Evolutionary conservation across 2,329 filamentous ascomycete species (phyloP).

Genomic region (Elsinoe arachidis): DNA sequence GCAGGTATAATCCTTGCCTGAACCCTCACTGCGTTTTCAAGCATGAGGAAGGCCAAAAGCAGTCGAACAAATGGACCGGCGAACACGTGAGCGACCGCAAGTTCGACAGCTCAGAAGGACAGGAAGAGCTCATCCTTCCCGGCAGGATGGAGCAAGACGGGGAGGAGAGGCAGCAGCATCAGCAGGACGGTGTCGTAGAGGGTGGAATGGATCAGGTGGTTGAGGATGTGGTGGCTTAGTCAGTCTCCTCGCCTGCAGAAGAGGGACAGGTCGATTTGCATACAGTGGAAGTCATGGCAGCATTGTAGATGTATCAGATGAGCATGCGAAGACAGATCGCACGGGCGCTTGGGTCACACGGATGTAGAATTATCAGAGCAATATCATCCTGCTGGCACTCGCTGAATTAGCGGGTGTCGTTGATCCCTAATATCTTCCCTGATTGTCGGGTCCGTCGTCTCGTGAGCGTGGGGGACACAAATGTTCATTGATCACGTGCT

Average conservation of each 20-base stretch:
- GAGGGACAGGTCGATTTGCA: not conserved
- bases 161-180: slow-evolving; percentile 4
- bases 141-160: slow-evolving; percentile 17
- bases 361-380: not conserved
- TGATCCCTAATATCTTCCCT: not conserved
- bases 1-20: slow-evolving; percentile 84
- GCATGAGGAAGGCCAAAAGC: slow-evolving; percentile 80
- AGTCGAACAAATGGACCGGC: slow-evolving; percentile 77
- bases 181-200: not conserved
- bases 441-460: not conserved
- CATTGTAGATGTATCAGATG: slow-evolving; percentile 2
- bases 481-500: not conserved
- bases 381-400: not conserved
- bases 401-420: not conserved
- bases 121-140: slow-evolving; percentile 28
- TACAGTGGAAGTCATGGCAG: not conserved
- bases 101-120: slow-evolving; percentile 17
- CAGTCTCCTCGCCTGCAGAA: not conserved
- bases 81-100: slow-evolving; percentile 18
- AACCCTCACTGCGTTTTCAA: slow-evolving; percentile 84
- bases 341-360: not conserved
- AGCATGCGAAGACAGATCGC: not conserved
- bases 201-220: not conserved
- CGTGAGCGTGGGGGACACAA: not conserved
- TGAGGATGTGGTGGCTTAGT: slow-evolving; percentile 12